phyloP scores from a whole-genome alignment of 345 rosid species.

The Nephelium lappaceum region DNA sequence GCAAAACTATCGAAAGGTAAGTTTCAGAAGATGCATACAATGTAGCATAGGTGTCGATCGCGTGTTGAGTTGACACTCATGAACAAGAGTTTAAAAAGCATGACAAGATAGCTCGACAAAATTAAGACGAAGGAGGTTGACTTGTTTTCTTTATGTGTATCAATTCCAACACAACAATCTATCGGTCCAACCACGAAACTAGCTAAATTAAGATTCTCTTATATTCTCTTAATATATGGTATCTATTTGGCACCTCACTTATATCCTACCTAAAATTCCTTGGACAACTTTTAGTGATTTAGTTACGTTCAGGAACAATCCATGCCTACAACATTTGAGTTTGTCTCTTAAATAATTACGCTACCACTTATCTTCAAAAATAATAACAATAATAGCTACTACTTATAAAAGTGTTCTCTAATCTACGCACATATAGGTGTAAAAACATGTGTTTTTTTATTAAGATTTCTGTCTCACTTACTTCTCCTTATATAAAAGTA shows the following conservation, averaged over 20 bases:
- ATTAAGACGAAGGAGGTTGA: neutral
- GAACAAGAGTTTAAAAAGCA: neutral
- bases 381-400: neutral
- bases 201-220: neutral
- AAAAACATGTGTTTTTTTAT: too few relatives aligned
- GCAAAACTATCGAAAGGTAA: constrained; percentile 8
- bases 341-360: neutral
- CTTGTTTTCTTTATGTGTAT: neutral
- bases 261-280: constrained; percentile 2
- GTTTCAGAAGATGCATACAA: neutral
- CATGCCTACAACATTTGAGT: neutral
- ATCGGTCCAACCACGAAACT: neutral
- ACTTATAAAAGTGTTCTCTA: too few relatives aligned
- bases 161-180: neutral
- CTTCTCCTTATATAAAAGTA: too few relatives aligned
- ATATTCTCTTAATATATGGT: neutral
- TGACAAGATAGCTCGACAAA: constrained; percentile 17
- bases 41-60: neutral
- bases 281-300: neutral
- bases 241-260: neutral
- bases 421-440: too few relatives aligned
- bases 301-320: neutral
- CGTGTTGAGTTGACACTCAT: neutral
- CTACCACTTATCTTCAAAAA: too few relatives aligned
- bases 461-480: too few relatives aligned